phyloP scores from a whole-genome alignment of 768 basidiomycete species.

The Tricholoma matsutake region DNA sequence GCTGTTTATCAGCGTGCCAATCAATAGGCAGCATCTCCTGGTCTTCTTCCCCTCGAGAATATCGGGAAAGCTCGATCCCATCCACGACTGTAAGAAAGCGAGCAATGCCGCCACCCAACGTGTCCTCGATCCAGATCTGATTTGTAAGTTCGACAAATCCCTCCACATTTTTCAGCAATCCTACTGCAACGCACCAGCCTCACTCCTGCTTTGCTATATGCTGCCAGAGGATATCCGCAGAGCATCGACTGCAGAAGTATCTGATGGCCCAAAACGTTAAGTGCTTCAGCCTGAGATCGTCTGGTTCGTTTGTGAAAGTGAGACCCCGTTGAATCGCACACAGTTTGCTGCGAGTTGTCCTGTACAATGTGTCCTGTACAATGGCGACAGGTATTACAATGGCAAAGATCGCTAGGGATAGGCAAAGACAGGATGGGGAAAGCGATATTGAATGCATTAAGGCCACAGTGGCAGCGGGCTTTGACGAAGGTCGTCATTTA shows the following conservation, averaged over 20 bases:
- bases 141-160: constrained; percentile 7
- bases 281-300: constrained; percentile 10
- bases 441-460: constrained; percentile 19
- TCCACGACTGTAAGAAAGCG: constrained; percentile 10
- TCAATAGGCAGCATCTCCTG: constrained; percentile 6
- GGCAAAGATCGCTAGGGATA: constrained; percentile 19
- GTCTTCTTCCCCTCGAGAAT: not conserved
- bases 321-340: constrained; percentile 12
- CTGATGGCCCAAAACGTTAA: constrained; percentile 13
- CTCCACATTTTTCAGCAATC: constrained; percentile 12
- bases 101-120: constrained; percentile 18
- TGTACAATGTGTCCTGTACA: too few species aligned
- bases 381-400: constrained; percentile 30
- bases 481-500: constrained; percentile 19
- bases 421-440: constrained; percentile 20
- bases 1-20: constrained; percentile 5
- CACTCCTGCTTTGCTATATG: not conserved
- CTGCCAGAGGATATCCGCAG: constrained; percentile 17
- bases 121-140: constrained; percentile 18
- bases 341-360: constrained; percentile 17
- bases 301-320: constrained; percentile 11
- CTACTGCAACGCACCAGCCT: constrained; percentile 13
- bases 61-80: constrained; percentile 12
- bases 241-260: constrained; percentile 18
- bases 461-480: constrained; percentile 26